Evolutionary conservation across 2,329 filamentous ascomycete species (phyloP).

Genomic region (Botrytis hyacinthi): DNA sequence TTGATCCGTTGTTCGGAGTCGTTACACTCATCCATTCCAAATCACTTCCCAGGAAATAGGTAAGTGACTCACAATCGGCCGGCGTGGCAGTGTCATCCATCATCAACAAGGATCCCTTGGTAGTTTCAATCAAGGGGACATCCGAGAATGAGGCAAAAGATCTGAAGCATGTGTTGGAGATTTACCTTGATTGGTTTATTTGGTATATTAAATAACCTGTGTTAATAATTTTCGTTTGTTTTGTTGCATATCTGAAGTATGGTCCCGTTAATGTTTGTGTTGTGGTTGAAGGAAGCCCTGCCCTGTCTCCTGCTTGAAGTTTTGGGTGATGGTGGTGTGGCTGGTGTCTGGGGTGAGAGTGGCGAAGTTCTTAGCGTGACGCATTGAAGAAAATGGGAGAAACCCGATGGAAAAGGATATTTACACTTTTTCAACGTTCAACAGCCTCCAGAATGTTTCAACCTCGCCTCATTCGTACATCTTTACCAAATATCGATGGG

Average conservation of each 20-base stretch:
- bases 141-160: slow-evolving; percentile 1
- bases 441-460: not conserved
- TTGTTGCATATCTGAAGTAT: slow-evolving; percentile 1
- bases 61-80: slow-evolving; percentile 4
- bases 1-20: not conserved
- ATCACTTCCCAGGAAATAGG: not conserved
- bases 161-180: not conserved
- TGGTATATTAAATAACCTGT: not conserved
- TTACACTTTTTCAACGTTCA: not conserved
- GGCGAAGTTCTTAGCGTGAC: slow-evolving; percentile 2
- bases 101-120: slow-evolving; percentile 9
- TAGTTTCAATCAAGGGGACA: not conserved
- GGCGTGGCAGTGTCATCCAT: slow-evolving; percentile 11
- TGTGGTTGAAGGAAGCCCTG: not conserved
- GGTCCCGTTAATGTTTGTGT: not conserved
- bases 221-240: not conserved
- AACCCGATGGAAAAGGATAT: not conserved
- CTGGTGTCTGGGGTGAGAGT: not conserved
- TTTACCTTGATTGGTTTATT: not conserved
- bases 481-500: not conserved
- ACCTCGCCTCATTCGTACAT: not conserved
- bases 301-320: not conserved
- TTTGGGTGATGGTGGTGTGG: not conserved
- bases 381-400: not conserved
- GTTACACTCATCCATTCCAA: not conserved